A percentile compares a stretch with the other conserved stretches of the same genome.
phyloP scores from a whole-genome alignment of 2,329 filamentous ascomycete species.

The Dactylonectria macrodidyma region DNA sequence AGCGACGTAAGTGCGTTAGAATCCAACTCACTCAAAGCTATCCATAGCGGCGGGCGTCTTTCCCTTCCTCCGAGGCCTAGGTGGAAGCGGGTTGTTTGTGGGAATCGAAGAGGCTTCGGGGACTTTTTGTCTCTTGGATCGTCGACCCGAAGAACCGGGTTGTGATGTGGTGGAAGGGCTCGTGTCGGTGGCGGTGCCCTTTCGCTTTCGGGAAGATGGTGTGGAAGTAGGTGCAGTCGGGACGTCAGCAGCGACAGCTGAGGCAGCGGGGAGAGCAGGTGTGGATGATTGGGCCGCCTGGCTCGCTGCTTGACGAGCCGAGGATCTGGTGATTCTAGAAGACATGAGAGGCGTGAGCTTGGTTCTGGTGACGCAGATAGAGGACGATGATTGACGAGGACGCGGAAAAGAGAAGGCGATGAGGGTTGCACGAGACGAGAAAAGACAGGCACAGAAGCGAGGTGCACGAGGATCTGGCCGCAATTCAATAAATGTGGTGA shows the following conservation, averaged over 20 bases:
- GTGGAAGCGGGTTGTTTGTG: constrained; percentile 49
- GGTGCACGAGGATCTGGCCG: constrained; percentile 35
- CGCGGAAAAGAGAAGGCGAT: constrained; percentile 32
- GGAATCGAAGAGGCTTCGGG: constrained; percentile 62
- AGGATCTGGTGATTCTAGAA: constrained; percentile 95
- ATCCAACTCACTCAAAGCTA: constrained; percentile 72
- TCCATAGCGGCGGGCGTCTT: constrained; percentile 79
- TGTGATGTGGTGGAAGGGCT: constrained; percentile 55
- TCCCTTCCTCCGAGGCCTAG: constrained; percentile 70
- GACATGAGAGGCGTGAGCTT: constrained; percentile 82
- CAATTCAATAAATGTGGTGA: constrained; percentile 37
- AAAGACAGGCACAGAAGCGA: constrained; percentile 33
- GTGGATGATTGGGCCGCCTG: constrained; percentile 65
- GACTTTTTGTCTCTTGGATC: constrained; percentile 81
- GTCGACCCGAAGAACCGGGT: constrained; percentile 63
- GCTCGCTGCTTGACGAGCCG: constrained; percentile 88
- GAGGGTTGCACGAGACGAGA: constrained; percentile 37
- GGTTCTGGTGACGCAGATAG: constrained; percentile 43
- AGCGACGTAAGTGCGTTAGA: background rate
- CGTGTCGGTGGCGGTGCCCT: constrained; percentile 71
- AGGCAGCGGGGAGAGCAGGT: constrained; percentile 58
- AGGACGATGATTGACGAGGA: constrained; percentile 36
- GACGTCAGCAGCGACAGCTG: constrained; percentile 56
- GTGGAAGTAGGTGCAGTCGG: constrained; percentile 59
- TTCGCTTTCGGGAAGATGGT: constrained; percentile 80